Evolutionary conservation across 352 stramenopile species (phyloP), one percentile per base, ranked within the genome.

Genomic region (Phytopythium cucurbitacearum): DNA sequence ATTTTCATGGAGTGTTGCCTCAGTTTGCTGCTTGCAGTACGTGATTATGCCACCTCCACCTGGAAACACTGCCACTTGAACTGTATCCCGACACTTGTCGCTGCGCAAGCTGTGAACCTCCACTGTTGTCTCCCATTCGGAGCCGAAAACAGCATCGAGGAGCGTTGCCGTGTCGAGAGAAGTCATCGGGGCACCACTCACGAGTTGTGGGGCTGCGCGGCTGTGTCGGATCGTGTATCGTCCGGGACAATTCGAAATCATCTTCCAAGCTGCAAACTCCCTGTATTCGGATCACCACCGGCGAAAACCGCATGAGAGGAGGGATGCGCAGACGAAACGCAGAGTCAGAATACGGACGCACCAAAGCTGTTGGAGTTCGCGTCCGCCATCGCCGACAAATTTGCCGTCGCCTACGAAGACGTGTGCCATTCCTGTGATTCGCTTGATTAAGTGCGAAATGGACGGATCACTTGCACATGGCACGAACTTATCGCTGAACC

Each of bases 181-280:
- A 13, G 70, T 82, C 21, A 82, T 62, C 3, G 64, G 61, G 7
- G 56, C 47, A 11, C 56, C 61, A 16, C 64, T 45, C 15, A 83
- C 54, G 7, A 71, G 45, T 21, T 80, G 65, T 0, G 72, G 69
- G 16, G 61, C 58, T 11, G 51, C 57, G 48, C 71, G 74, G 54
- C 64, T 65, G 65, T 85, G 67, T 50, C 80, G 75, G 58, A 87
- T 70, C 34, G 83, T 73, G 62, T 87, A 89, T 4, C 75, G 68
- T 0, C 78, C 78, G 4, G 78, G 78, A 39, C 75, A 89, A 40
- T 81, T 85, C 13, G 67, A 67, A 57, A 89, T 89, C 75, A 83
- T 87, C n/a, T 83, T 81, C 73, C 78, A 89, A 40, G 50, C 60
- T 47, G 67, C 74, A 46, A 74, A 80, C 7, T 82, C 69, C 78